Percentiles rank a stretch among this genome's conserved stretches.
These are phyloP conservation scores for Jatropha curcas DNA, from an alignment of 345 rosid genomes.

Conservation along the genomic window DNA sequence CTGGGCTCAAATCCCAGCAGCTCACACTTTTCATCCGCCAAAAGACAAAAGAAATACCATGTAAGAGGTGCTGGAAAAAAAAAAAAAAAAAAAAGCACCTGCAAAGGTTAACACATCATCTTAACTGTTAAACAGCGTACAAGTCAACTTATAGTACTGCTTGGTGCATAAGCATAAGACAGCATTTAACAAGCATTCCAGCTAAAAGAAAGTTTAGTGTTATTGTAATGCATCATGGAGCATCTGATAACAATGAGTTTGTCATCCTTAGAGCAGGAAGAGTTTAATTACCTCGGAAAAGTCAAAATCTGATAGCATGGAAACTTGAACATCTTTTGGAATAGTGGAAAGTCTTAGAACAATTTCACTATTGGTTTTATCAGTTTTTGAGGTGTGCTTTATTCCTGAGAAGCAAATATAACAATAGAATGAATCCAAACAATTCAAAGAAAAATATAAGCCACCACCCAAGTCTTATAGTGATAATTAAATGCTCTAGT, in stretches of 20 bases:
- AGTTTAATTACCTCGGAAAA: slow-evolving; percentile 17
- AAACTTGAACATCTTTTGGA: slow-evolving; percentile 23
- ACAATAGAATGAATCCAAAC: slow-evolving; percentile 1
- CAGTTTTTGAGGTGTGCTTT: neutral
- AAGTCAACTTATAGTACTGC: too few relatives aligned
- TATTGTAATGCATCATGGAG: neutral
- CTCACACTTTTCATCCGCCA: too few relatives aligned
- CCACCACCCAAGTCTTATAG: neutral
- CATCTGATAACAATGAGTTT: neutral
- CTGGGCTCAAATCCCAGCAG: too few relatives aligned
- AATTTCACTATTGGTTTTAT: slow-evolving; percentile 13
- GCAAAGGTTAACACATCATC: neutral
- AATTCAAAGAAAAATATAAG: neutral
- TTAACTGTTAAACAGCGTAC: too few relatives aligned
- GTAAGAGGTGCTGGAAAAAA: too few relatives aligned
- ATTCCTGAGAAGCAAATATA: slow-evolving; percentile 8
- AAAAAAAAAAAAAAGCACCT: too few relatives aligned
- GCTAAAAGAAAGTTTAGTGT: neutral
- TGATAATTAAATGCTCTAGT: neutral
- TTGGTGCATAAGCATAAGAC: too few relatives aligned
- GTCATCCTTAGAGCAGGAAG: neutral
- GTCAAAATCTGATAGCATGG: slow-evolving; percentile 24
- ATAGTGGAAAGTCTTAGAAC: slow-evolving; percentile 12
- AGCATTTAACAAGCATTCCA: neutral
- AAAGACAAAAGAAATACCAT: too few relatives aligned